phyloP scores from a whole-genome alignment of 768 basidiomycete genomes.

The Suillus clintonianus region DNA sequence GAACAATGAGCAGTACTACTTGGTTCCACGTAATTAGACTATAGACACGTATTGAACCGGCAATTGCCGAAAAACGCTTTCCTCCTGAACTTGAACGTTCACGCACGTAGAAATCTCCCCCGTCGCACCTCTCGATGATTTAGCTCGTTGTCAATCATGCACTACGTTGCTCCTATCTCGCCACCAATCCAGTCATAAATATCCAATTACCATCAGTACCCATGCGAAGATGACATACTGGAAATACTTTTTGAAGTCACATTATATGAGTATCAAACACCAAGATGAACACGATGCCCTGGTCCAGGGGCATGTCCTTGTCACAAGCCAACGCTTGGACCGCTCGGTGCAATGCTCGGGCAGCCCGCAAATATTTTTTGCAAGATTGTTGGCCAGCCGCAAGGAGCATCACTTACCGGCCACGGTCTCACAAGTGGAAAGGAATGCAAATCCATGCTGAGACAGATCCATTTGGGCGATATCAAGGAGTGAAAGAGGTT shows the following conservation, averaged over 20 bases:
- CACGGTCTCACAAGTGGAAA: slow-evolving; percentile 10
- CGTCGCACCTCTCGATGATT: too few species aligned
- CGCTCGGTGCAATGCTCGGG: not conserved
- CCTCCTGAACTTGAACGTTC: too few species aligned
- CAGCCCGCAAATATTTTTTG: not conserved
- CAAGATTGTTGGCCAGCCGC: too few species aligned
- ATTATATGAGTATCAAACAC: too few species aligned
- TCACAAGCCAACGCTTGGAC: not conserved
- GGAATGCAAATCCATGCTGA: slow-evolving; percentile 6
- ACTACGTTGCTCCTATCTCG: too few species aligned
- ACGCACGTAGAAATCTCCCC: too few species aligned
- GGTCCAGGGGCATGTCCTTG: not conserved
- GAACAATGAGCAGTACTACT: not conserved
- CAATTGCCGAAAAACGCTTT: not conserved
- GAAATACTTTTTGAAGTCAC: too few species aligned
- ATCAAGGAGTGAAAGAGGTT: not conserved
- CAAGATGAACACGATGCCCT: slow-evolving; percentile 2
- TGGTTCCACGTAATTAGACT: not conserved
- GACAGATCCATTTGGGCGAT: not conserved
- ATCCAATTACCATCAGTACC: too few species aligned
- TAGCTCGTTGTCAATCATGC: too few species aligned
- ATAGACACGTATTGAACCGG: not conserved
- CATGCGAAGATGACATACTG: too few species aligned
- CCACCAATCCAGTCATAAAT: too few species aligned
- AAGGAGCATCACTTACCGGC: too few species aligned